These are phyloP conservation scores for Acrodontium crateriforme DNA, from an alignment of 2,329 filamentous ascomycete genomes.

Conservation along the genomic window DNA sequence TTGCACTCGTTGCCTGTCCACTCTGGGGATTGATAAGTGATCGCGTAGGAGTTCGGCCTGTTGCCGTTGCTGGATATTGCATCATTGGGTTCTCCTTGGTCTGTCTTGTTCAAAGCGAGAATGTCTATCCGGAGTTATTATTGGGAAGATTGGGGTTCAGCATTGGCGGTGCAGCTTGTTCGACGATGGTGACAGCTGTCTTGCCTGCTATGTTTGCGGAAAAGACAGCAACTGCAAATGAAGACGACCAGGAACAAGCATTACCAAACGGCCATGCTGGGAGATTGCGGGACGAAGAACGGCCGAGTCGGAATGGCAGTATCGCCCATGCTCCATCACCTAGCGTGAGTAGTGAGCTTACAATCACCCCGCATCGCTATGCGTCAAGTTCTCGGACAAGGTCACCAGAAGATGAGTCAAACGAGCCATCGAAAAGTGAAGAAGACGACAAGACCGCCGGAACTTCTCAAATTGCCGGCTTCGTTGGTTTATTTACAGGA, in stretches of 20 bases:
- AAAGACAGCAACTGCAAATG: slow-evolving; percentile 2
- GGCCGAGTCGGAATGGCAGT: slow-evolving; percentile 17
- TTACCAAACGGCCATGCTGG: slow-evolving; percentile 9
- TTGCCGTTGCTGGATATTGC: slow-evolving; percentile 59
- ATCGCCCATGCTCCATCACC: slow-evolving; percentile 46
- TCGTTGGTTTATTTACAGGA: slow-evolving; percentile 85
- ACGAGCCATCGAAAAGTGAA: slow-evolving; percentile 2
- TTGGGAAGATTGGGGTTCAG: slow-evolving; percentile 79
- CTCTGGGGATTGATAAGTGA: slow-evolving; percentile 68
- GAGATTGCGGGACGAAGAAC: slow-evolving; percentile 12
- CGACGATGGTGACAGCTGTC: slow-evolving; percentile 95
- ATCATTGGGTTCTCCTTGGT: slow-evolving; percentile 67
- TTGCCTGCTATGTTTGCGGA: slow-evolving; percentile 53
- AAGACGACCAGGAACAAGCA: slow-evolving; percentile 9
- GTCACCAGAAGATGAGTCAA: slow-evolving; percentile 1
- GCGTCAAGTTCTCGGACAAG: slow-evolving; percentile 19
- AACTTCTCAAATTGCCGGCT: slow-evolving; percentile 55
- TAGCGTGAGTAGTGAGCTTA: slow-evolving; percentile 60
- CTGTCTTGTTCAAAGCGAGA: slow-evolving; percentile 69
- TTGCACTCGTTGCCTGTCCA: slow-evolving; percentile 68
- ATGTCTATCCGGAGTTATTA: slow-evolving; percentile 80
- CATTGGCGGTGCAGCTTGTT: slow-evolving; percentile 68
- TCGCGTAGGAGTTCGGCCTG: slow-evolving; percentile 54
- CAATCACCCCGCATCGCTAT: slow-evolving; percentile 52
- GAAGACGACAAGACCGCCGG: slow-evolving; percentile 6